Evolutionary conservation across 805 yeast species (phyloP), one percentile per base, ranked within the genome.

Genomic region (Pichia gijzeniarum): DNA sequence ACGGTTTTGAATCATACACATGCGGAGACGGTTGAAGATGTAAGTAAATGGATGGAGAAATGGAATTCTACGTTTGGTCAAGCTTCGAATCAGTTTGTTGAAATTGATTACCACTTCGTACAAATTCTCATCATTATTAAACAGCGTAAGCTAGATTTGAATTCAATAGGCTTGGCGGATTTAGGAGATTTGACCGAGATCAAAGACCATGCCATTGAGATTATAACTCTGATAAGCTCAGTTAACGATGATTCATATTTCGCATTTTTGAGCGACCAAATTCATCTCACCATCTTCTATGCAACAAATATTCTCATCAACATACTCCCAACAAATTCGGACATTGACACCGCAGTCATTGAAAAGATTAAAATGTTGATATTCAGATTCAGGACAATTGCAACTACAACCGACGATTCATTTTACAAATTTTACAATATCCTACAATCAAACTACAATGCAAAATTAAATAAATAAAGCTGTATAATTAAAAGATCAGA

Each of bases 81-180:
- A 59, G 84, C 88, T 1, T 77, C 82, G 1, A 70, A 80, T 41
- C 90, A 85, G 56, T 85, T 84, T 61, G 82, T 83, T 3, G 89
- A 81, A 55, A 73, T 82, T 47, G 80, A 82, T 40, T 82, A 79
- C 58, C 78, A 82, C 58, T 81, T 80, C 52, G 75, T 80, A 41
- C 70, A 73, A 45, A 65, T 81, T 38, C 63, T 78, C 48, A 71
- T 82, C 3, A 43, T 45, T 58, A 69, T 58, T 2, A 47, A 48
- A 12, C 45, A 44, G 16, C 34, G 47, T 21, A 40, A 47, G 10
- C 31, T 52, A 9, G 43, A 50, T 35, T 13, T 48, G 16, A 45
- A 42, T 27, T 43, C 41, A 14, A 17, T 39, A 19, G 17, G 30
- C 3, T 30, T 39, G 18, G 18, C 9, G 9, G 33, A 28, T 37